Conservation (phyloP, 768 basidiomycete genomes). For the Serpula lacrymans region DNA sequence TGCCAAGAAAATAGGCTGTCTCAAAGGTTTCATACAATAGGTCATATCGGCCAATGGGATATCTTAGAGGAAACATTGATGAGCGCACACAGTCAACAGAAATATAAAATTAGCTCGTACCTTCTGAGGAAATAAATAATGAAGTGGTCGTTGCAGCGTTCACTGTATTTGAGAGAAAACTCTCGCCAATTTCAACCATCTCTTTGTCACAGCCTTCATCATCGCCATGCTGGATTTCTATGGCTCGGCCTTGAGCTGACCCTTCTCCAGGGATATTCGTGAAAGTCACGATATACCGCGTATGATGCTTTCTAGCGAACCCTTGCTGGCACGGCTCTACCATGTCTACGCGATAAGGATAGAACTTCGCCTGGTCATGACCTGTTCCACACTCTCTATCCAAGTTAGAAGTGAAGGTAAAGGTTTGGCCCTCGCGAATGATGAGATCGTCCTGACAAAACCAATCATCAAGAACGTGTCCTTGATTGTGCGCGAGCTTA, state of each 20-base stretch:
- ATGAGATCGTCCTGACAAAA: constrained; percentile 41
- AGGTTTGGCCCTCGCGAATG: constrained; percentile 48
- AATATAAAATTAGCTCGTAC: constrained; percentile 8
- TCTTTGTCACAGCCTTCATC: constrained; percentile 32
- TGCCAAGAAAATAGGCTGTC: constrained; percentile 25
- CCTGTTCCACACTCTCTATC: constrained; percentile 15
- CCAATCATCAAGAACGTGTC: constrained; percentile 39
- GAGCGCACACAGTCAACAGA: constrained; percentile 12
- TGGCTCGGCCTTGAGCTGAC: constrained; percentile 4
- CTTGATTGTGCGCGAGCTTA: constrained; percentile 32
- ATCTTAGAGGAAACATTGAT: constrained; percentile 5
- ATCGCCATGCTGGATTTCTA: constrained; percentile 12
- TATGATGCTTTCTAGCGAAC: constrained; percentile 41
- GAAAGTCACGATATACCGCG: constrained; percentile 50
- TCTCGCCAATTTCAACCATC: constrained; percentile 66
- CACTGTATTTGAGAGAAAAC: constrained; percentile 59
- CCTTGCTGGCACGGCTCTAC: constrained; percentile 77
- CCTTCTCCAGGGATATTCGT: constrained; percentile 16
- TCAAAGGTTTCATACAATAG: constrained; percentile 31
- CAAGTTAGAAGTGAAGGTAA: constrained; percentile 23
- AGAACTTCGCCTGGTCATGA: constrained; percentile 12
- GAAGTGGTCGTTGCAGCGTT: constrained; percentile 20
- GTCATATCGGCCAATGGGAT: constrained; percentile 9
- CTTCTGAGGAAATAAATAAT: constrained; percentile 5
- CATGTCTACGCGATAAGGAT: constrained; percentile 53